phyloP scores from a whole-genome alignment of 257 asterid genomes.

The Echites panduratus region DNA sequence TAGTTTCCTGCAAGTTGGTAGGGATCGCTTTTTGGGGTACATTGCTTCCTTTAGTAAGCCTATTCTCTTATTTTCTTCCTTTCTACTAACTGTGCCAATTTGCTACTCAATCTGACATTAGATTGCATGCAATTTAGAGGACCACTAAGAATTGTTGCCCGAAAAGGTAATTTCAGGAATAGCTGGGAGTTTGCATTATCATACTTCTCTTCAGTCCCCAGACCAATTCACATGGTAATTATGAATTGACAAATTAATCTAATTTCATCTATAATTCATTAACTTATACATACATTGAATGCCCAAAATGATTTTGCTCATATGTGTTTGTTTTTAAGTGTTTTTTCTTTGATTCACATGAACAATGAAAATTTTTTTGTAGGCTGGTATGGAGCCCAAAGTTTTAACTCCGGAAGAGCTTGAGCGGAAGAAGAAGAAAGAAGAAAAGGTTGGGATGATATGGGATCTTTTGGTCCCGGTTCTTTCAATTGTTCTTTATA shows the following conservation, averaged over 20 bases:
- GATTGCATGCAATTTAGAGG: slow-evolving; percentile 11
- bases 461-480: neutral
- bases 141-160: neutral
- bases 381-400: slow-evolving; percentile 40
- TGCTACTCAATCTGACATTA: neutral
- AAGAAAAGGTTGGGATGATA: slow-evolving; percentile 60
- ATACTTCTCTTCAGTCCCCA: slow-evolving; percentile 10
- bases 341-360: neutral
- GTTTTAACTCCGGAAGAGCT: slow-evolving; percentile 63
- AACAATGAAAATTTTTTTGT: neutral
- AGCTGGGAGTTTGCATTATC: slow-evolving; percentile 2
- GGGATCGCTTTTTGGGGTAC: too few species aligned
- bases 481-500: neutral
- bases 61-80: too few species aligned
- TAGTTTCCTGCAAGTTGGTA: too few species aligned
- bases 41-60: too few species aligned
- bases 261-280: neutral
- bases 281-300: neutral
- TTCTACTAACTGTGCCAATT: neutral
- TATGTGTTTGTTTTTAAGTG: neutral
- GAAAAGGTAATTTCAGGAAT: slow-evolving; percentile 4
- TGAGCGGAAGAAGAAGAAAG: slow-evolving; percentile 89
- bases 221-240: slow-evolving; percentile 14
- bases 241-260: neutral
- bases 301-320: neutral